Conservation (phyloP, 1,284 basidiomycete genomes). For the Mixia osmundae region DNA sequence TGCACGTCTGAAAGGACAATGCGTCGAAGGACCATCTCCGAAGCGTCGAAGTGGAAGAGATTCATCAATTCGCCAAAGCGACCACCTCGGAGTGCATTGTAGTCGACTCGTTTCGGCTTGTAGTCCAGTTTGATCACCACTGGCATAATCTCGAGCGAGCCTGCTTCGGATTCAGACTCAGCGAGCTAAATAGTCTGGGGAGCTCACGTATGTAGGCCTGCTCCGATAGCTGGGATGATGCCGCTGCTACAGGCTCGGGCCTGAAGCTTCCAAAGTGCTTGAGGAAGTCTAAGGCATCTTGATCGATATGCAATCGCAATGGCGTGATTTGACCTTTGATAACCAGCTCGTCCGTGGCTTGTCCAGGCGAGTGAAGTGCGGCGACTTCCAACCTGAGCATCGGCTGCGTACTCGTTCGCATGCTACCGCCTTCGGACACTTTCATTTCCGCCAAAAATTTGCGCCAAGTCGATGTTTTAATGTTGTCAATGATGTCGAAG, state of each 20-base stretch:
- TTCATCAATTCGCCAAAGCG: constrained; percentile 95
- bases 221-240: background rate
- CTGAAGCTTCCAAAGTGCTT: constrained; percentile 89
- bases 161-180: constrained; percentile 7
- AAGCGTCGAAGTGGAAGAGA: constrained; percentile 97
- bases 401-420: constrained; percentile 65
- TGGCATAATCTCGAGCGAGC: constrained; percentile 63
- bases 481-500: constrained; percentile 61
- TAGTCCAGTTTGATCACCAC: constrained; percentile 76
- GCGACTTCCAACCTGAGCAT: constrained; percentile 67
- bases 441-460: constrained; percentile 76
- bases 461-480: constrained; percentile 95
- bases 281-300: constrained; percentile 92
- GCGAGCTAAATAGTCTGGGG: no score
- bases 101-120: constrained; percentile 91
- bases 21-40: constrained; percentile 89
- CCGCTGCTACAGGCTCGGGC: constrained; percentile 14
- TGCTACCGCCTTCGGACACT: constrained; percentile 54
- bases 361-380: background rate
- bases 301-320: constrained; percentile 78
- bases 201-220: constrained; percentile 24
- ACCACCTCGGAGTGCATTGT: constrained; percentile 70
- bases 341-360: background rate
- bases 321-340: constrained; percentile 51
- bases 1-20: constrained; percentile 67